phyloP scores from a whole-genome alignment of 2,329 filamentous ascomycete species.

The Fusarium stilboides region DNA sequence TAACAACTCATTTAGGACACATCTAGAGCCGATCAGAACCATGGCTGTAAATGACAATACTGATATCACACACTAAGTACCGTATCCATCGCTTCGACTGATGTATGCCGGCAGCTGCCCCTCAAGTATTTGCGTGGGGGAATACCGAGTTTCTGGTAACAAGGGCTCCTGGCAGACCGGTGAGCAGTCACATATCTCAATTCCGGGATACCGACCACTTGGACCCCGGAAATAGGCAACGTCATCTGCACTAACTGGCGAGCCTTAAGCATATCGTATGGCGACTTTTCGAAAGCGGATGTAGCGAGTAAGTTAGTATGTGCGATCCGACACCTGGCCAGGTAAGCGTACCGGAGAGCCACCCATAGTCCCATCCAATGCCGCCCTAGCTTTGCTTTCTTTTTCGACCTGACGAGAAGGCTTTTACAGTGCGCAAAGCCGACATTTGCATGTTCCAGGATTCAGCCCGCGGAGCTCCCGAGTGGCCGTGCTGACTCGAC shows the following conservation, averaged over 20 bases:
- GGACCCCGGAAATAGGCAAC: constrained; percentile 21
- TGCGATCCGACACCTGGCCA: background rate
- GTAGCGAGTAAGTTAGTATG: background rate
- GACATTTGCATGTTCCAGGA: constrained; percentile 11
- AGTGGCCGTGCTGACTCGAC: constrained; percentile 26
- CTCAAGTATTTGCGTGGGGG: constrained; percentile 37
- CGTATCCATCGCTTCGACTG: constrained; percentile 11
- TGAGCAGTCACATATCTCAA: constrained; percentile 44
- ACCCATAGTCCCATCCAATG: constrained; percentile 11
- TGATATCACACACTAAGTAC: constrained; percentile 9
- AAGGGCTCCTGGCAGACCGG: constrained; percentile 44
- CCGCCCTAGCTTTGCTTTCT: constrained; percentile 6
- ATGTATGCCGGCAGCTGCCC: constrained; percentile 24
- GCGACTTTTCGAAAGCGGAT: background rate
- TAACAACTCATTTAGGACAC: constrained; percentile 4
- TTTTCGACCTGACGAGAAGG: constrained; percentile 5
- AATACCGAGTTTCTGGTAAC: constrained; percentile 39
- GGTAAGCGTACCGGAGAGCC: constrained; percentile 16
- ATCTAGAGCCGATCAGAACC: constrained; percentile 3
- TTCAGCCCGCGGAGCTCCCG: constrained; percentile 35
- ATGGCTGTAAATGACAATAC: background rate
- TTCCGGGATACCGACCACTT: constrained; percentile 38
- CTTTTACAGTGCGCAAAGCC: constrained; percentile 16
- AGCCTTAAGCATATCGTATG: constrained; percentile 1
- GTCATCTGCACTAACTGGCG: constrained; percentile 28